Evolutionary conservation across 495 filamentous ascomycete species (phyloP).

Genomic region (Xylaria nigripes): DNA sequence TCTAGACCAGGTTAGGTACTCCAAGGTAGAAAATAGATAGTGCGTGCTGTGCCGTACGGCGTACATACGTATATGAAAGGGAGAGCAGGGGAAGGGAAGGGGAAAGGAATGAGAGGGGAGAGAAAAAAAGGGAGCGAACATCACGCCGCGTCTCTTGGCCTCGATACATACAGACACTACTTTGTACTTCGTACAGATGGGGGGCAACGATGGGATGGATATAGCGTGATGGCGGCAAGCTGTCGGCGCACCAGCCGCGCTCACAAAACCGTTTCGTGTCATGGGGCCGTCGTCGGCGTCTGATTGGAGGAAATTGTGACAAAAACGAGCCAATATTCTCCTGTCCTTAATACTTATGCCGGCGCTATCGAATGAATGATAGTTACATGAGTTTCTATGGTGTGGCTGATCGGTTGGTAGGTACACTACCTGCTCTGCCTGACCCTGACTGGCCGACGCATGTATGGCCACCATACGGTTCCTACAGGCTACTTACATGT

Average conservation of each 20-base stretch:
- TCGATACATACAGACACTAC: too few relatives aligned
- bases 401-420: too few relatives aligned
- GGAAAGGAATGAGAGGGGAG: not conserved
- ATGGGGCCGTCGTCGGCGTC: not conserved
- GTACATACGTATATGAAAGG: too few relatives aligned
- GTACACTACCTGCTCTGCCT: not conserved
- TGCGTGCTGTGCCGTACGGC: slow-evolving; percentile 1
- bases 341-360: slow-evolving; percentile 10
- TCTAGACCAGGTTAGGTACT: not conserved
- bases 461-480: not conserved
- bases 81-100: not conserved
- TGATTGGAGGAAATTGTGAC: slow-evolving; percentile 16
- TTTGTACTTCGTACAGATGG: too few relatives aligned
- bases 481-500: not conserved
- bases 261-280: slow-evolving; percentile 12
- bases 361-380: slow-evolving; percentile 9
- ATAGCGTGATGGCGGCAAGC: not conserved
- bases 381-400: too few relatives aligned
- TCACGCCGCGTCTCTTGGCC: slow-evolving; percentile 2
- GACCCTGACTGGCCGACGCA: not conserved
- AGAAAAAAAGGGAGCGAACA: not conserved
- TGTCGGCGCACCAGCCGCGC: slow-evolving; percentile 14
- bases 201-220: not conserved
- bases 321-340: slow-evolving; percentile 14
- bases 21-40: too few relatives aligned